Conservation (phyloP, 2,329 filamentous ascomycete species). For the Ilyonectria robusta region DNA sequence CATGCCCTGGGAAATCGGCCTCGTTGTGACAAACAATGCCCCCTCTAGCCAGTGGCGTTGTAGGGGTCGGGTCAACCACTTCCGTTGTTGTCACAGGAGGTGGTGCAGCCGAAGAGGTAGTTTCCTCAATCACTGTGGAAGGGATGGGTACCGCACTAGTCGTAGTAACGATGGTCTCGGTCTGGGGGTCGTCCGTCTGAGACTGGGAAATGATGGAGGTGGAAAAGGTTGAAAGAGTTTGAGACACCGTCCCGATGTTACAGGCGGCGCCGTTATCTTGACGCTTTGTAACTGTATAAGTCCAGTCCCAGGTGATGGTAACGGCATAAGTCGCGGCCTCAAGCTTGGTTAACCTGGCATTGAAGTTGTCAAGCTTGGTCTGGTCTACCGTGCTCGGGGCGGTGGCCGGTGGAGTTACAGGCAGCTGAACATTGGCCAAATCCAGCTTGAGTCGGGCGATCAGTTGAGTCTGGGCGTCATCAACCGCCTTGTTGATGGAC, state of each 20-base stretch:
- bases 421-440: background rate
- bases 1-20: conserved; percentile 37
- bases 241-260: background rate
- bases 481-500: conserved; percentile 24
- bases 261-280: background rate
- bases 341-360: background rate
- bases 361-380: conserved; percentile 6
- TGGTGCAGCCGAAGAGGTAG: background rate
- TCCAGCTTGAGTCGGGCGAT: background rate
- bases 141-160: background rate
- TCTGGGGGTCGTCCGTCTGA: background rate
- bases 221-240: background rate
- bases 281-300: background rate
- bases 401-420: background rate
- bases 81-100: background rate
- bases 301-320: conserved; percentile 5
- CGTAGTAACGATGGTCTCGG: background rate
- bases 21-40: conserved; percentile 35
- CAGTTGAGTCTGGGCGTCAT: background rate
- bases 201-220: background rate
- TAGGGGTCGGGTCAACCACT: background rate
- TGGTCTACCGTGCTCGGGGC: background rate
- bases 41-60: conserved; percentile 20
- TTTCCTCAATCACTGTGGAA: background rate
- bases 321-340: background rate